Evolutionary conservation across 352 stramenopile species (phyloP).

Genomic region (Peronospora farinosa): DNA sequence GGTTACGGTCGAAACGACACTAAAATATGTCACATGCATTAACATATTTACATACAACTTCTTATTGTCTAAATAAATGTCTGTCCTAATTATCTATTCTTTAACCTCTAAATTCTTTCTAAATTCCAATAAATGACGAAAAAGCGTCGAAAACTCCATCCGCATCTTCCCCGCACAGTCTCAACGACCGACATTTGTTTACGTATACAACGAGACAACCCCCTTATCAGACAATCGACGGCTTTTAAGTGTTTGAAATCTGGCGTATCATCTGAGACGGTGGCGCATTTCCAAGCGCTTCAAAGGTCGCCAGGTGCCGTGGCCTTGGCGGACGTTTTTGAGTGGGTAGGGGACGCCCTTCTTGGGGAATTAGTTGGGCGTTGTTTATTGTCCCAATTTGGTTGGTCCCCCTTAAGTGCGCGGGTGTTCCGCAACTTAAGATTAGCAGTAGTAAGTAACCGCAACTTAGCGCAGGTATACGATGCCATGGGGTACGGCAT

Average conservation of each 20-base stretch:
- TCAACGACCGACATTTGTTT: constrained; percentile 9
- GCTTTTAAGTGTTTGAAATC: neutral
- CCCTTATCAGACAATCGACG: neutral
- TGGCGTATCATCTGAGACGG: constrained; percentile 6
- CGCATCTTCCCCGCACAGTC: constrained; percentile 8
- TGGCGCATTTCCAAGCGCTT: constrained; percentile 40
- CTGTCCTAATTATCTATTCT: too few species aligned
- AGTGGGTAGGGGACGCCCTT: constrained; percentile 74
- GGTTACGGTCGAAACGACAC: too few species aligned
- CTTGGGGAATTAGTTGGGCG: constrained; percentile 63
- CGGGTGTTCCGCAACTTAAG: constrained; percentile 64
- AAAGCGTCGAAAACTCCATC: constrained; percentile 12
- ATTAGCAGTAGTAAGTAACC: constrained; percentile 57
- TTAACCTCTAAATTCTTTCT: too few species aligned
- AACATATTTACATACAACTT: too few species aligned
- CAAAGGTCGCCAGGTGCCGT: constrained; percentile 6
- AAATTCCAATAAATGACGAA: constrained; percentile 10
- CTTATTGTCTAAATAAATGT: too few species aligned
- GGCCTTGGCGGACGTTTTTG: constrained; percentile 49
- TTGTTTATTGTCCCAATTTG: constrained; percentile 62
- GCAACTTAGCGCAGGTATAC: constrained; percentile 61
- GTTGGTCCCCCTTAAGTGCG: constrained; percentile 43
- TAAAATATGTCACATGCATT: too few species aligned
- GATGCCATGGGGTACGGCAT: constrained; percentile 56
- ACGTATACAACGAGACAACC: constrained; percentile 10